Conservation (phyloP, 257 asterid species). For the Solanum medicagineum region DNA sequence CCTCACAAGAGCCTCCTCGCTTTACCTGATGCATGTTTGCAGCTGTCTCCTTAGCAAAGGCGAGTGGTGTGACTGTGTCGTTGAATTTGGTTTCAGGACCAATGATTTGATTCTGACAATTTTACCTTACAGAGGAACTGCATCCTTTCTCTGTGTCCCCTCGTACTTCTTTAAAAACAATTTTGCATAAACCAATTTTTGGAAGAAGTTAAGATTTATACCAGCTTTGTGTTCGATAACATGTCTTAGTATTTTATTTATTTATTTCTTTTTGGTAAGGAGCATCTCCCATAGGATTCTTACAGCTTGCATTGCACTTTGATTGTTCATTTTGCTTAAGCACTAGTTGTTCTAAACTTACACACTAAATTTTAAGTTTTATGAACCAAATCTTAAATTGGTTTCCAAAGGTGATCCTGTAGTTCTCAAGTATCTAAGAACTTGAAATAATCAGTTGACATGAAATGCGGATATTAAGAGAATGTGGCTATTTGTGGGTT, state of each 20-base stretch:
- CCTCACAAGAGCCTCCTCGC: background rate
- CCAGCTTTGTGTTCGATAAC: background rate
- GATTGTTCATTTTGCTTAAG: background rate
- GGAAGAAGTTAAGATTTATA: background rate
- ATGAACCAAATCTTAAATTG: background rate
- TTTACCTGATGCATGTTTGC: background rate
- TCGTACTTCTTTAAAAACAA: background rate
- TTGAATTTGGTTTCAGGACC: background rate
- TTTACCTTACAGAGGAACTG: background rate
- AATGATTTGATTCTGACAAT: background rate
- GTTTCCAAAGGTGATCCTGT: background rate
- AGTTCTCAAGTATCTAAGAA: background rate
- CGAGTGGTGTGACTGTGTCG: background rate
- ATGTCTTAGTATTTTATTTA: background rate
- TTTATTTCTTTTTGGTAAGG: background rate
- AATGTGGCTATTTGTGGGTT: background rate
- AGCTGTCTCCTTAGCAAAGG: background rate
- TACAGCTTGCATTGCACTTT: background rate
- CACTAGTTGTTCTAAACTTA: background rate
- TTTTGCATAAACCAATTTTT: background rate
- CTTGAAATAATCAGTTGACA: background rate
- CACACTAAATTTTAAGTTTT: background rate
- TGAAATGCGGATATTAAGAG: background rate
- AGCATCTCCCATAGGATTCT: background rate
- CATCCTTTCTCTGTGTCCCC: background rate